These are phyloP conservation scores for Neurospora tetraspora DNA, from an alignment of 495 filamentous ascomycete genomes.

Conservation along the genomic window DNA sequence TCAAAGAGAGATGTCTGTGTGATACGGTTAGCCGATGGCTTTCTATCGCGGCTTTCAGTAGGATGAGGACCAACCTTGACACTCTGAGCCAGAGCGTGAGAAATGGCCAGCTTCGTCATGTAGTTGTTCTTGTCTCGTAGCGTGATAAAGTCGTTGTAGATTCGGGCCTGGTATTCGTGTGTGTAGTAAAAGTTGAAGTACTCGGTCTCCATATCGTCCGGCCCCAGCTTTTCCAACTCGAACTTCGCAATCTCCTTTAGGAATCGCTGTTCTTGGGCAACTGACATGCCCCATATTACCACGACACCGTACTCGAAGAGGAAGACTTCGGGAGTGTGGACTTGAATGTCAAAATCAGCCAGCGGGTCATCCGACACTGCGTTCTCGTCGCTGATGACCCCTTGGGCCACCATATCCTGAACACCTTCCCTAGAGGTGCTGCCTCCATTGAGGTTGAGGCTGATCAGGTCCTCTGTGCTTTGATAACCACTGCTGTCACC, in stretches of 20 bases:
- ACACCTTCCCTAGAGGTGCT: constrained; percentile 3
- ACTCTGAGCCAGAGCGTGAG: constrained; percentile 86
- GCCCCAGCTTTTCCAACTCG: constrained; percentile 76
- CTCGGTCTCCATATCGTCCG: constrained; percentile 86
- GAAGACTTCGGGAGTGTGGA: constrained; percentile 89
- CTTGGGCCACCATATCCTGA: constrained; percentile 19
- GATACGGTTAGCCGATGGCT: constrained; percentile 10
- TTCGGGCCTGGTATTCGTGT: constrained; percentile 88
- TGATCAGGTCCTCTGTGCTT: constrained; percentile 21
- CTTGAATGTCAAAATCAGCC: constrained; percentile 57
- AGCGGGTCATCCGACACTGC: constrained; percentile 20
- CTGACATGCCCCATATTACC: constrained; percentile 99
- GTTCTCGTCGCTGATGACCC: constrained; percentile 14
- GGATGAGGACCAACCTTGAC: constrained; percentile 55
- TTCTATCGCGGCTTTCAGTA: too few species aligned
- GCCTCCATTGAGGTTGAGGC: constrained; percentile 12
- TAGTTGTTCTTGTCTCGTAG: constrained; percentile 86
- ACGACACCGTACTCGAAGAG: constrained; percentile 97
- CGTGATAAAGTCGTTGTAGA: constrained; percentile 98
- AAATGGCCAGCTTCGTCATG: constrained; percentile 96
- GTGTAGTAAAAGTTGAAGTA: constrained; percentile 99
- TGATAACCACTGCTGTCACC: constrained; percentile 1
- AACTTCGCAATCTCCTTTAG: constrained; percentile 94
- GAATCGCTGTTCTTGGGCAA: constrained; percentile 74
- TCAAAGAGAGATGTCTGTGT: constrained; percentile 89